Evolutionary conservation across 768 basidiomycete genomes (phyloP), one percentile per base, ranked within the genome.

Genomic region (Podaxis mareebaensis): DNA sequence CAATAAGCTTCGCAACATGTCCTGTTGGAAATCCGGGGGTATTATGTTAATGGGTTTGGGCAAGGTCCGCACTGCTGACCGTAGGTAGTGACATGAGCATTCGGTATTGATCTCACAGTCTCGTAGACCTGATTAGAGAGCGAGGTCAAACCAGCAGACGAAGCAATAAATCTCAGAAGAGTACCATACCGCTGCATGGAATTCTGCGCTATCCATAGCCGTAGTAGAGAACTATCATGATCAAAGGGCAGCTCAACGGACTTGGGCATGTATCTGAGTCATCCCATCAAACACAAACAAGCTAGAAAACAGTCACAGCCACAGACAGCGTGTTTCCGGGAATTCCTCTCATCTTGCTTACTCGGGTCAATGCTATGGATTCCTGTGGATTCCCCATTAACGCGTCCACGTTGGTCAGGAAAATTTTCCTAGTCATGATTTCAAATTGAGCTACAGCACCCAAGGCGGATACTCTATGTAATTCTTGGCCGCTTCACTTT

Each of bases 1-100:
- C 90, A 60, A 91, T 81, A 24, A 94, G 77, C 68, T 88, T 92
- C 6, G 92, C 91, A 60, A 94, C 83, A 69, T 93, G 90, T 2
- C 90, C 91, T 93, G 38, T 28, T 20, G 44, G 15, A 4, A 20
- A 20, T 22, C 8, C 8, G 5, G 13, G 13, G 28, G n/a, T 10
- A 54, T 26, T 11, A 30, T 39, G 11, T 11, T 13, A 40, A 17
- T 11, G 53, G 17, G 11, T n/a, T 6, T 40, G 12, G 17, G 53
- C 8, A 58, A 26, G 39, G 57, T 49, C 26, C 11, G 10, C 11
- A 17, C 20, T 30, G 61, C 76, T 8, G 65, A 90, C 92, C 90
- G 69, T 94, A 94, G 56, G 84, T 90, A 0, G 92, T 93, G 8
- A 93, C 91, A 67, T 80, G 82, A 64, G 80, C 80, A 15, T 72